Percentiles rank a stretch among this genome's conserved stretches.
phyloP scores from a whole-genome alignment of 306 rosid species.

The Vigna hirtella region DNA sequence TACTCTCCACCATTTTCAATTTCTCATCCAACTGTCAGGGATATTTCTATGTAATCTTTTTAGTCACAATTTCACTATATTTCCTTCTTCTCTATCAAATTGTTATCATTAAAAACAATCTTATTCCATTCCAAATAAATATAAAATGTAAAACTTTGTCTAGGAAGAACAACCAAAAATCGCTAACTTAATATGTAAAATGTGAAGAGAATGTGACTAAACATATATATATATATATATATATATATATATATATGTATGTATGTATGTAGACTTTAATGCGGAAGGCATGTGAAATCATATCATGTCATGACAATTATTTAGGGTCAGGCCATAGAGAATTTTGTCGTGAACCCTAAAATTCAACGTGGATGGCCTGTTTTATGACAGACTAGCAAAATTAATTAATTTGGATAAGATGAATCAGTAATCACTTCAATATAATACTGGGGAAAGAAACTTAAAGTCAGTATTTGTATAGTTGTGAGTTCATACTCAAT shows the following conservation, averaged over 20 bases:
- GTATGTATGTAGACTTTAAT: background rate
- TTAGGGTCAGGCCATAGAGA: background rate
- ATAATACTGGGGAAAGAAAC: background rate
- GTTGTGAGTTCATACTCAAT: background rate
- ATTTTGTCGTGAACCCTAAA: background rate
- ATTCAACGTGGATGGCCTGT: background rate
- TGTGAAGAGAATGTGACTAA: background rate
- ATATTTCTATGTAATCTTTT: background rate
- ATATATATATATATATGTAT: no score
- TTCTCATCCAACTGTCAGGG: background rate
- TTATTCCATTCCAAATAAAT: background rate
- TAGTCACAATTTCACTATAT: background rate
- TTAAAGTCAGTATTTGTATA: background rate
- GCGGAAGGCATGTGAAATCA: background rate
- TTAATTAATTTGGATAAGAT: background rate
- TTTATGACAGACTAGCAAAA: background rate
- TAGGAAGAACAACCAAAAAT: background rate
- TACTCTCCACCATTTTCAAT: slow-evolving; percentile 17
- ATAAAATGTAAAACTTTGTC: background rate
- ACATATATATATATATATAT: no score
- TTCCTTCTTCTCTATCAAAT: background rate
- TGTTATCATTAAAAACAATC: background rate
- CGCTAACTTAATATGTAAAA: background rate
- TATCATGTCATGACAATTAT: background rate
- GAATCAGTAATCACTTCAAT: background rate